Conservation (phyloP, 257 asterid genomes). For the Rauvolfia tetraphylla region DNA sequence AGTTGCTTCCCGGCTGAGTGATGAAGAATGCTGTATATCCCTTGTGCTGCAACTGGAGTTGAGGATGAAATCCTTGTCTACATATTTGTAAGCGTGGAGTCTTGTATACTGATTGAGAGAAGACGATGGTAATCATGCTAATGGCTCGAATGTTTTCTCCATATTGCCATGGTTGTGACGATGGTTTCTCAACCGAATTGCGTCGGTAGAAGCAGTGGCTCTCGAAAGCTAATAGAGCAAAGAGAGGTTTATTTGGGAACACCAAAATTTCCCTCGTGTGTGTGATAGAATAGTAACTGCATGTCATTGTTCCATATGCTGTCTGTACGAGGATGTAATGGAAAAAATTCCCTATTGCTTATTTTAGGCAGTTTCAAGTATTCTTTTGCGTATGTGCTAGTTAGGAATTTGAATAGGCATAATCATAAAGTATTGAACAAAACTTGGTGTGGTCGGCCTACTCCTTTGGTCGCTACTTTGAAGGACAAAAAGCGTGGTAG, state of each 20-base stretch:
- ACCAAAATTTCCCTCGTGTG: background rate
- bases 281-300: background rate
- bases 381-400: background rate
- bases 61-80: background rate
- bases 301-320: background rate
- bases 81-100: background rate
- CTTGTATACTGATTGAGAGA: background rate
- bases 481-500: background rate
- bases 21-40: background rate
- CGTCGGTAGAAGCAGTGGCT: background rate
- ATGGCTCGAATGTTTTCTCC: background rate
- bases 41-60: background rate
- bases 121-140: background rate
- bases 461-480: background rate
- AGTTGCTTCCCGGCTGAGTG: background rate
- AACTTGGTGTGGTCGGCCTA: no score
- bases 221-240: background rate
- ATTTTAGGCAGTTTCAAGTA: background rate
- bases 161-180: background rate
- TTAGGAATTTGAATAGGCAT: background rate
- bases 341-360: background rate
- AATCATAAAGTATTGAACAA: no score
- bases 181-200: background rate
- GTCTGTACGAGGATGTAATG: background rate
- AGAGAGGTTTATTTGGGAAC: background rate